Base-by-base conservation (phyloP, 345 rosid genomes). In the Pugionium dolabratum region DNA sequence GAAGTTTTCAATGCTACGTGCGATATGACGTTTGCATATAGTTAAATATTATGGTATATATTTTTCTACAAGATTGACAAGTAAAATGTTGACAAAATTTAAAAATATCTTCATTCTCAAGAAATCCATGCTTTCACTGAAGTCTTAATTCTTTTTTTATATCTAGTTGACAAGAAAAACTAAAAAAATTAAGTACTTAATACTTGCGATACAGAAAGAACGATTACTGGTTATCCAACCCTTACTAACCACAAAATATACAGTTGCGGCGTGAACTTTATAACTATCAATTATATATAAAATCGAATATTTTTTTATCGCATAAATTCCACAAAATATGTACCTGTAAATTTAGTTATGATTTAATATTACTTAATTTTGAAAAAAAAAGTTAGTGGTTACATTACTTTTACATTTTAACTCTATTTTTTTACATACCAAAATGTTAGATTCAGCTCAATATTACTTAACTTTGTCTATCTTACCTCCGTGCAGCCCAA, bases 1-100 rank as follows among this genome's bases (percentile, higher is more conserved):
- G 35, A 58, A 48, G 57, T 9, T 68, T 57, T 49, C 72, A 58
- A 58, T 43, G 58, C 43, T 65, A 51, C 51, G 35, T 49, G 65
- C 58, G 59, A 39, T 49, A 10, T 7, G 51, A 35, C 8, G 44
- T 66, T 54, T 45, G 45, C 7, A 46, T 8, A 4, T 46, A 7
- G 42, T 33, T 18, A 9, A 48, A 18, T 27, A 10, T 18, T 37
- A 37, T 31, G 26, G 4, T 5, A 34, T 18, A 18, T 45, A 28
- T 60, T 56, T 54, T 34, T 67, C 57, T 48, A 37, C 50, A 10
- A 39, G 25, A 6, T 54, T 54, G 54, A 66, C 54, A 35, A 34
- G 34, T 54, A 54, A 27, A 35, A 44, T 34, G 62, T 28, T 44
- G 54, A 44, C 70, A 54, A 8, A 54, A 10, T 18, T 18, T 18